Conservation (phyloP, 2,329 filamentous ascomycete species). For the Fusarium sp. region DNA sequence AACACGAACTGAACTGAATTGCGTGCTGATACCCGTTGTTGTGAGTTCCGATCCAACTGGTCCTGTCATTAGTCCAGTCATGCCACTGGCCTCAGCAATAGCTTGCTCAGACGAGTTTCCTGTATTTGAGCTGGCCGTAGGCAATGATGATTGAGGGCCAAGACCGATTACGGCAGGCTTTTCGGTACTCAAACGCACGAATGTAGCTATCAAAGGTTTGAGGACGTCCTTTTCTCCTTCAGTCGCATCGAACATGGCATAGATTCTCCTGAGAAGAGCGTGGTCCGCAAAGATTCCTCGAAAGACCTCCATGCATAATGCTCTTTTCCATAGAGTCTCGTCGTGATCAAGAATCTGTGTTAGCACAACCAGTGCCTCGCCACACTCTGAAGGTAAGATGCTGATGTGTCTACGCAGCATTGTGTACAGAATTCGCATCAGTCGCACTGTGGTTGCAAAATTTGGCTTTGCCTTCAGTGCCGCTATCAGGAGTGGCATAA, state of each 20-base stretch:
- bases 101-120: conserved; percentile 78
- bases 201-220: conserved; percentile 83
- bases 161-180: conserved; percentile 90
- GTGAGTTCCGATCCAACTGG: conserved; percentile 73
- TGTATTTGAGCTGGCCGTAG: conserved; percentile 68
- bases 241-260: conserved; percentile 79
- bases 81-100: conserved; percentile 87
- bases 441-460: conserved; percentile 84
- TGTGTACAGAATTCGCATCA: conserved; percentile 84
- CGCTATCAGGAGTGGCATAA: conserved; percentile 86
- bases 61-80: conserved; percentile 86
- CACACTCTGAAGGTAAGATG: conserved; percentile 81
- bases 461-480: conserved; percentile 80
- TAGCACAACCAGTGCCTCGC: conserved; percentile 82
- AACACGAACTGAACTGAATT: conserved; percentile 89
- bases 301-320: conserved; percentile 91
- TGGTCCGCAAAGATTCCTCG: conserved; percentile 86
- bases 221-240: conserved; percentile 80
- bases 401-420: conserved; percentile 81
- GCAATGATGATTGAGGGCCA: conserved; percentile 87
- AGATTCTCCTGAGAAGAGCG: conserved; percentile 81
- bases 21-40: conserved; percentile 83
- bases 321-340: conserved; percentile 83
- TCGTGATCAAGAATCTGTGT: conserved; percentile 92
- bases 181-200: conserved; percentile 93